Percentiles rank a stretch among this genome's conserved stretches.
These are phyloP conservation scores for Astrephomene gubernaculifera DNA, from an alignment of 139 green algal genomes.

Conservation along the genomic window DNA sequence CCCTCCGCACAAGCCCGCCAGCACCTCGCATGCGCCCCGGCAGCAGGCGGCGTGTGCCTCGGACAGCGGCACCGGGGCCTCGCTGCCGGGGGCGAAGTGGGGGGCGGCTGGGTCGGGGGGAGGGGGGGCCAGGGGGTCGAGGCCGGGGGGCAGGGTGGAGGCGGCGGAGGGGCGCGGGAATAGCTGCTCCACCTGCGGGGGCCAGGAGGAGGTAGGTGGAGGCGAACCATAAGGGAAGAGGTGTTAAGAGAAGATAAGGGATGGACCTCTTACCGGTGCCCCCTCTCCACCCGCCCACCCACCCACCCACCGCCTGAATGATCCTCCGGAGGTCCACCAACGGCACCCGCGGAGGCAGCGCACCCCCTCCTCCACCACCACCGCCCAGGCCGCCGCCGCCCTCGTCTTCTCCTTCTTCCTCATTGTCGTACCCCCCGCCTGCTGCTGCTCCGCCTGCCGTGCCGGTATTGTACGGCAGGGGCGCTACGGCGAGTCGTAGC, in stretches of 20 bases:
- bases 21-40: conserved; percentile 1
- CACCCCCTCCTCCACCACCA: not conserved
- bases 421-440: not conserved
- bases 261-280: too few relatives aligned
- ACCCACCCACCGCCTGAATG: not conserved
- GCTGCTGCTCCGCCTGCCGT: too few relatives aligned
- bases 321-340: not conserved
- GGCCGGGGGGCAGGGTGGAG: not conserved
- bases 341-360: not conserved
- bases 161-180: conserved; percentile 5
- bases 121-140: not conserved
- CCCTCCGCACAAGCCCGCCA: conserved; percentile 3
- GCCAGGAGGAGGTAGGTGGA: too few relatives aligned
- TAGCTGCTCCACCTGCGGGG: conserved; percentile 14
- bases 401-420: not conserved
- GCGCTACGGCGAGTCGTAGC: conserved; percentile 5
- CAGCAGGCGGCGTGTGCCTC: conserved; percentile 21
- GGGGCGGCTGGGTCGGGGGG: too few relatives aligned
- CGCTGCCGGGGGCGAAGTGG: not conserved
- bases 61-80: conserved; percentile 4
- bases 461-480: not conserved
- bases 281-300: not conserved
- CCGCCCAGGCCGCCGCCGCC: not conserved
- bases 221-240: too few relatives aligned
- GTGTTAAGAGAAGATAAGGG: too few relatives aligned